These are phyloP conservation scores for Torulaspora microellipsoides DNA, from an alignment of 805 yeast genomes.

Conservation along the genomic window DNA sequence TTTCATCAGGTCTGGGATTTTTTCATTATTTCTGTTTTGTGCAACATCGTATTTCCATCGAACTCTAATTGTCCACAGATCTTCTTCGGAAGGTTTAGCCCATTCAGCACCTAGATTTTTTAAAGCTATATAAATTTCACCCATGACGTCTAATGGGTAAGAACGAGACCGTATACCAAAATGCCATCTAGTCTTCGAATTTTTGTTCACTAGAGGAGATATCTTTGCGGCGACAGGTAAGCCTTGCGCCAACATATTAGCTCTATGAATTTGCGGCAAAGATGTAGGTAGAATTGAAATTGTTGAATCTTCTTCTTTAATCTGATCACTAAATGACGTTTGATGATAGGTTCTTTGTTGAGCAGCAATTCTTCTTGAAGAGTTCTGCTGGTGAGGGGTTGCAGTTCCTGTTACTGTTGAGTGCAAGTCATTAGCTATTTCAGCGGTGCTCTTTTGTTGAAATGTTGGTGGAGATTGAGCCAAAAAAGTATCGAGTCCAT, in stretches of 20 bases:
- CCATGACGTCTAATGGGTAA: conserved; percentile 97
- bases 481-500: conserved; percentile 53
- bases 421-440: neutral
- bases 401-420: neutral
- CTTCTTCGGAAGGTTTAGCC: conserved; percentile 93
- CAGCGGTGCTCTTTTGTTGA: conserved; percentile 19
- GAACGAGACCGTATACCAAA: conserved; percentile 95
- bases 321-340: conserved; percentile 29
- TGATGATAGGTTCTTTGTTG: conserved; percentile 35
- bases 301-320: conserved; percentile 51
- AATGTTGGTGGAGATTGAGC: conserved; percentile 59
- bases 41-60: conserved; percentile 77
- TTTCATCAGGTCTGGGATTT: conserved; percentile 77
- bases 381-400: conserved; percentile 2
- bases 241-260: conserved; percentile 72
- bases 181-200: conserved; percentile 96
- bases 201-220: conserved; percentile 63
- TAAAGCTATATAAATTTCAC: conserved; percentile 92
- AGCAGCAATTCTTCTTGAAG: conserved; percentile 14
- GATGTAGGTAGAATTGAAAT: conserved; percentile 93
- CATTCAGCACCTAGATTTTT: conserved; percentile 95
- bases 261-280: conserved; percentile 89
- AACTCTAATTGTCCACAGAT: conserved; percentile 91
- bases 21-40: conserved; percentile 29
- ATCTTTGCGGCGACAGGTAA: conserved; percentile 45